These are phyloP conservation scores for Globisporangium paddicum DNA, from an alignment of 352 stramenopile species.

Conservation along the genomic window DNA sequence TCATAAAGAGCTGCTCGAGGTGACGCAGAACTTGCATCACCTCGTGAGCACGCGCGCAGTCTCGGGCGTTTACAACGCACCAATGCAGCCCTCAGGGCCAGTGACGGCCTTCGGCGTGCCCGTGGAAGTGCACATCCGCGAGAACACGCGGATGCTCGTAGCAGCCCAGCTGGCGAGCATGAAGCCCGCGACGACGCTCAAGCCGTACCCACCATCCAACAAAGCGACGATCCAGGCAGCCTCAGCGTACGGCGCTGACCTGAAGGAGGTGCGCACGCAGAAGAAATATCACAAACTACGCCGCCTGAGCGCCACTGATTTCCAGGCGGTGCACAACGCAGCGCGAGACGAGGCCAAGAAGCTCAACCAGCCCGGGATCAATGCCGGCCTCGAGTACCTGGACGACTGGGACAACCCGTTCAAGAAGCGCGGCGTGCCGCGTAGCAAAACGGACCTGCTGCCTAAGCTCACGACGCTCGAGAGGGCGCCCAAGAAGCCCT, in stretches of 20 bases:
- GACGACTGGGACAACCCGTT: constrained; percentile 65
- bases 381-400: constrained; percentile 50
- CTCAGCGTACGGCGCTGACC: constrained; percentile 32
- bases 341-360: constrained; percentile 32
- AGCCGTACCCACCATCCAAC: constrained; percentile 47
- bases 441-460: constrained; percentile 41
- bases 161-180: constrained; percentile 21
- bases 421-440: constrained; percentile 56
- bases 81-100: constrained; percentile 22
- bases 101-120: constrained; percentile 53
- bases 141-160: constrained; percentile 45
- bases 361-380: constrained; percentile 42
- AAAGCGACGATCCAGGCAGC: constrained; percentile 49
- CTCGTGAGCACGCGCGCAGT: constrained; percentile 50
- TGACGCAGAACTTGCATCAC: constrained; percentile 62
- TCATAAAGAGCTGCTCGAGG: constrained; percentile 37
- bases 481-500: constrained; percentile 36
- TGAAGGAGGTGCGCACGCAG: constrained; percentile 42
- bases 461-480: constrained; percentile 41
- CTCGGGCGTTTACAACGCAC: constrained; percentile 60
- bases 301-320: constrained; percentile 35
- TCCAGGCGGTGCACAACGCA: constrained; percentile 45
- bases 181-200: constrained; percentile 33
- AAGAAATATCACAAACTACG: constrained; percentile 63
- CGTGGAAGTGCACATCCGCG: constrained; percentile 54